phyloP scores from a whole-genome alignment of 345 rosid genomes.

The Gossypium turneri region DNA sequence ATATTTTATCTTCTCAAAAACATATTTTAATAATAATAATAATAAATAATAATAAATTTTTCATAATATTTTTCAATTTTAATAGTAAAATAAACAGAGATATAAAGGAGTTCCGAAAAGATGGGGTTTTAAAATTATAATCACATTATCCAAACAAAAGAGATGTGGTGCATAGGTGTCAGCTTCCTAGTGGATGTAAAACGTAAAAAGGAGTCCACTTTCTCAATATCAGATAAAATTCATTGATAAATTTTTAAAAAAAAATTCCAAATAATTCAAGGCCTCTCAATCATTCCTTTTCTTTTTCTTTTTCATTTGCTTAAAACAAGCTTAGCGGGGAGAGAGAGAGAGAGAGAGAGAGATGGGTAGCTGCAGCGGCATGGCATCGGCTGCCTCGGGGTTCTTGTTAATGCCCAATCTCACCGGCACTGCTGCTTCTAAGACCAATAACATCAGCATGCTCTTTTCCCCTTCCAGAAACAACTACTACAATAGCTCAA shows the following conservation, averaged over 20 bases:
- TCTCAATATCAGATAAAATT: conserved; percentile 34
- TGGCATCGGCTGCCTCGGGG: conserved; percentile 74
- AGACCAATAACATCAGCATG: conserved; percentile 23
- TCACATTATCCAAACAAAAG: conserved; percentile 42
- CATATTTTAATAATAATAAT: too few species aligned
- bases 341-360: background rate
- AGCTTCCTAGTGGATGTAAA: conserved; percentile 47
- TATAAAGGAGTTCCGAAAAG: too few species aligned
- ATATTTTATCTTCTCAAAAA: too few species aligned
- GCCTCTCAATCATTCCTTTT: conserved; percentile 26
- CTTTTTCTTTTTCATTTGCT: background rate
- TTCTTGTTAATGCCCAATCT: conserved; percentile 43
- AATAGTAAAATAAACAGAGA: too few species aligned
- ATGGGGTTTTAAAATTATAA: background rate
- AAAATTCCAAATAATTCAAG: conserved; percentile 29
- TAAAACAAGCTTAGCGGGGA: background rate
- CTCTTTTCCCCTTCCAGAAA: conserved; percentile 40
- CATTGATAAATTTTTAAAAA: background rate
- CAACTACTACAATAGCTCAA: conserved; percentile 22
- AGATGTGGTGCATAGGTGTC: conserved; percentile 60
- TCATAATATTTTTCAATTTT: too few species aligned
- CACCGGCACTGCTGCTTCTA: conserved; percentile 34
- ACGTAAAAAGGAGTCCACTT: conserved; percentile 19
- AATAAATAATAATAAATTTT: too few species aligned
- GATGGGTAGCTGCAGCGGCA: conserved; percentile 52